These are phyloP conservation scores for Trichoderma simmonsii DNA, from an alignment of 2,329 filamentous ascomycete genomes.

Conservation along the genomic window DNA sequence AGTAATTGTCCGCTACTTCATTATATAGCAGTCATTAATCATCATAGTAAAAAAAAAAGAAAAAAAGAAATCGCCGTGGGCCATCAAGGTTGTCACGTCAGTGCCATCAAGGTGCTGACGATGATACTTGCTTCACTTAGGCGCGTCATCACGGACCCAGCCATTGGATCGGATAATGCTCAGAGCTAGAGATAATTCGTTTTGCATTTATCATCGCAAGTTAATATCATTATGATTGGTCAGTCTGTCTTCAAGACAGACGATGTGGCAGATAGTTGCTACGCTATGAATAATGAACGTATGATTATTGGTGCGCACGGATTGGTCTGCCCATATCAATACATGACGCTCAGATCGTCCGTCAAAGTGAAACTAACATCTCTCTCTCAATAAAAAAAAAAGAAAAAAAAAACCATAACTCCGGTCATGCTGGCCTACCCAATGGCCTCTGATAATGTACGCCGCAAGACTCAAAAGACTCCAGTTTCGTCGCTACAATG, in stretches of 20 bases:
- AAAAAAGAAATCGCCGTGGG: neutral
- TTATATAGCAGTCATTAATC: neutral
- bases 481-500: neutral
- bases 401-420: neutral
- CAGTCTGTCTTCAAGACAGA: neutral
- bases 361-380: neutral
- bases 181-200: neutral
- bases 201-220: neutral
- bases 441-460: neutral
- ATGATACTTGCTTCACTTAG: neutral
- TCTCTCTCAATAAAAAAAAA: neutral
- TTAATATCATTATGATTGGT: neutral
- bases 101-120: slow-evolving; percentile 13
- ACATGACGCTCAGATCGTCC: neutral
- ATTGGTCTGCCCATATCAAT: neutral
- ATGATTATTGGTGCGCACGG: neutral
- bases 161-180: neutral
- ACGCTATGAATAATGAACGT: neutral
- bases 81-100: slow-evolving; percentile 1
- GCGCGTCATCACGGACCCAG: neutral
- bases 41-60: neutral
- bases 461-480: neutral
- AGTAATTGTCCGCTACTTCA: neutral
- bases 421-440: neutral
- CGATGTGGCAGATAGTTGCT: neutral